Evolutionary conservation across 768 basidiomycete genomes (phyloP), one percentile per base, ranked within the genome.

Genomic region (Kwoniella bestiolae): DNA sequence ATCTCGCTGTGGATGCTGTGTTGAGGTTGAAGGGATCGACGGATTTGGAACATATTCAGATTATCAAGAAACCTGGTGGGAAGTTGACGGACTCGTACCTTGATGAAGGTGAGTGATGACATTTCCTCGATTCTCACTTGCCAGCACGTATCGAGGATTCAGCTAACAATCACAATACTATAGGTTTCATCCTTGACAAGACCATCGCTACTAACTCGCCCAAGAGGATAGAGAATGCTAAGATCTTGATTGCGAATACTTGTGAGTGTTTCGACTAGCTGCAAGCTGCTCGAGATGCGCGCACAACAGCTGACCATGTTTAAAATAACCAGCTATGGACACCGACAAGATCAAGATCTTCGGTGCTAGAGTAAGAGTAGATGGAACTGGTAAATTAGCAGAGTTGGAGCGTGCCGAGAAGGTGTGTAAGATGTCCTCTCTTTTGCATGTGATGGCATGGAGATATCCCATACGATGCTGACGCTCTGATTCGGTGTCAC

Each of bases 331-430:
- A 94, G 94, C 96, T 3, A 98, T 98, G 96, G 96, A 99, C 83
- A 99, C 96, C 28, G 96, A 99, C 83, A 99, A 99, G 82, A 96
- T 98, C 85, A 99, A 99, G 83, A 90, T 99, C 66, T 99, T 99
- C 67, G 96, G 96, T 46, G 95, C 96, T 0, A 86, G 93, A 38
- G 89, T 98, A 68, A 92, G 94, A 82, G 96, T 98, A 5, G 95
- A 97, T 74, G 86, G 91, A 50, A 95, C 96, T 2, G 91, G 94
- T 57, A 97, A 99, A 83, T 87, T 99, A 6, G 96, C 96, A 7
- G 96, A 99, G 81, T 88, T 99, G 18, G 96, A 99, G 82, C 89
- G 94, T 11, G 96, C 96, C 5, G 96, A 98, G 82, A 86, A 89
- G 75, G 91, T 90, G 72, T 31, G 86, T 81, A n/a, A 25, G 35